A percentile compares a stretch with the other conserved stretches of the same genome.
Evolutionary conservation across 176 grass and related monocot species (phyloP).

Genomic region (Aechmea fasciata): DNA sequence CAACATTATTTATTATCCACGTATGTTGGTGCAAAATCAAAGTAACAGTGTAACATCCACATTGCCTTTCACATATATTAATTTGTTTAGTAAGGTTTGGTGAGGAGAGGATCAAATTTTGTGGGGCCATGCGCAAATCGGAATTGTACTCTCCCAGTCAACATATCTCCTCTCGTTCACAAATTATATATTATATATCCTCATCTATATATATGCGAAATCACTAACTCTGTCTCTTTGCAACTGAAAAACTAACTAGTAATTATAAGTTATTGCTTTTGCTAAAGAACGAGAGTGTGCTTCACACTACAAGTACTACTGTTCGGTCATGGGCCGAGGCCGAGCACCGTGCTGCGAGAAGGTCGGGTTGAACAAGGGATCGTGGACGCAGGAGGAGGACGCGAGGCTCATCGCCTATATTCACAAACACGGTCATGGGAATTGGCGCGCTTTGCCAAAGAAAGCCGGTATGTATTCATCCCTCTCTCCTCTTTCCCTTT

Average conservation of each 20-base stretch:
- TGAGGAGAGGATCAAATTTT: too few relatives aligned
- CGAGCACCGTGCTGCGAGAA: slow-evolving; percentile 32
- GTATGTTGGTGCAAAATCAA: too few relatives aligned
- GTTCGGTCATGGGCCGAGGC: slow-evolving; percentile 13
- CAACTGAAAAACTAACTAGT: slow-evolving; percentile 5
- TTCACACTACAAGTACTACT: neutral
- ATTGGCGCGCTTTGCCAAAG: slow-evolving; percentile 29
- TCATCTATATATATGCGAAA: too few relatives aligned
- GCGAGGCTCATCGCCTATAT: slow-evolving; percentile 25
- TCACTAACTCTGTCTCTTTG: neutral
- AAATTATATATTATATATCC: too few relatives aligned
- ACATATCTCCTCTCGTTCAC: too few relatives aligned
- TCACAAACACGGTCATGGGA: slow-evolving; percentile 25
- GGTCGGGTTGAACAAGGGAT: slow-evolving; percentile 30
- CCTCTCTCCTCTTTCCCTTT: neutral
- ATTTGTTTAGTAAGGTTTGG: too few relatives aligned
- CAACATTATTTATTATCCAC: too few relatives aligned
- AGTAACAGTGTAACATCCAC: too few relatives aligned
- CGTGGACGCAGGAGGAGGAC: slow-evolving; percentile 33
- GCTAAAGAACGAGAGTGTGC: slow-evolving; percentile 2
- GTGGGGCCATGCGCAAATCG: too few relatives aligned
- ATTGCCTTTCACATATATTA: too few relatives aligned
- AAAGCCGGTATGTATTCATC: slow-evolving; percentile 22
- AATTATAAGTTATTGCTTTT: neutral
- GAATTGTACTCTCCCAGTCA: too few relatives aligned